These are phyloP conservation scores for Barnettozyma sp. DNA, from an alignment of 805 yeast genomes.

Conservation along the genomic window DNA sequence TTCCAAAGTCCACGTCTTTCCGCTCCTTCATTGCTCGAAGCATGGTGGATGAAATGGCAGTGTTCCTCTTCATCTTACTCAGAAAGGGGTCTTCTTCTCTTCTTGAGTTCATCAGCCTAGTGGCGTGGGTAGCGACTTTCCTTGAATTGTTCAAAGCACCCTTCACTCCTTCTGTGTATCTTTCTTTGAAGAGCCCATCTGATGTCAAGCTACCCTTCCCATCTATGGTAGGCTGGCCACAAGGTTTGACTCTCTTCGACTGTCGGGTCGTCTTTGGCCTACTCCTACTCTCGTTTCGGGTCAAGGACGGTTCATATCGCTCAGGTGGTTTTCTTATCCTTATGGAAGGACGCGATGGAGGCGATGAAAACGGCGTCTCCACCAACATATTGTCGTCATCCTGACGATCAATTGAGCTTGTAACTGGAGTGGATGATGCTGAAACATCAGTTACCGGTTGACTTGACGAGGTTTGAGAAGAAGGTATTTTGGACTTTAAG, in stretches of 20 bases:
- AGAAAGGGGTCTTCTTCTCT: slow-evolving; percentile 9
- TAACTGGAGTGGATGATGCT: too few species aligned
- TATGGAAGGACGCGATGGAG: too few species aligned
- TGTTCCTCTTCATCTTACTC: slow-evolving; percentile 7
- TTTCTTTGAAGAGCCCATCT: not conserved
- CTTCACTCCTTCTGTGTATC: not conserved
- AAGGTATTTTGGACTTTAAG: not conserved
- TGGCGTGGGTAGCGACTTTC: not conserved
- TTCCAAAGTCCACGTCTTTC: slow-evolving; percentile 11
- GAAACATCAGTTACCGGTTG: too few species aligned
- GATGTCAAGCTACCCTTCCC: not conserved
- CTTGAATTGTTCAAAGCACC: not conserved
- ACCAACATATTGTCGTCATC: too few species aligned
- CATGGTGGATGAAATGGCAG: slow-evolving; percentile 12
- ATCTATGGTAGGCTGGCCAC: slow-evolving; percentile 2
- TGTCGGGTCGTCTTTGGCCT: too few species aligned
- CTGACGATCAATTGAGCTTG: too few species aligned
- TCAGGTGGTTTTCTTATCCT: not conserved
- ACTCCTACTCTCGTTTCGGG: too few species aligned
- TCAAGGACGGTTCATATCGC: not conserved
- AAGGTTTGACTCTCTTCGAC: not conserved
- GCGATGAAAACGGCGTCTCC: too few species aligned
- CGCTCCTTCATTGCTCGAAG: not conserved
- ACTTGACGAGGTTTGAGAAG: not conserved
- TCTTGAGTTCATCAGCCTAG: not conserved